A percentile compares a stretch with the other conserved stretches of the same genome.
Evolutionary conservation across 371 early-diverging fungal genomes (phyloP).

Genomic region (Mortierella sp.): DNA sequence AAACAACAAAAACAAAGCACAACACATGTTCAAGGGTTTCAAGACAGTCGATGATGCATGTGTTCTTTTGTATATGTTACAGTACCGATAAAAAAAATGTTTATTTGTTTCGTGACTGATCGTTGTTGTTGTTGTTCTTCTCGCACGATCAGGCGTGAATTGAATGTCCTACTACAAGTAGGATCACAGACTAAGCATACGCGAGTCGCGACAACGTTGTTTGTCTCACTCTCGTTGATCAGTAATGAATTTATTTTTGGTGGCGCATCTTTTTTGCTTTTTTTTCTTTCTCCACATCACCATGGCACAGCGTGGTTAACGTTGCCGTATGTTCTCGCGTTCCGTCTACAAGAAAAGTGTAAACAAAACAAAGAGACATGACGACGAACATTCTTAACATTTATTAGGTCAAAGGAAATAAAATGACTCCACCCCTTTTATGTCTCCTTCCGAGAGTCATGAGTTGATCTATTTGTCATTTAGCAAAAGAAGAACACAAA

Average conservation of each 20-base stretch:
- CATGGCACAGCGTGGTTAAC: neutral
- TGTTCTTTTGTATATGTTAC: no score
- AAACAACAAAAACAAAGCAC: neutral
- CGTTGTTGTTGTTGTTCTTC: neutral
- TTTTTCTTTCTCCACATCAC: slow-evolving; percentile 1
- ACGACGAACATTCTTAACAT: neutral
- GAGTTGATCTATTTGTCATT: neutral
- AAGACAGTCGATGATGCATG: neutral
- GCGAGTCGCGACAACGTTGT: no score
- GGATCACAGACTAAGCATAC: no score
- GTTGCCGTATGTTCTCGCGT: neutral
- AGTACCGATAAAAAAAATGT: no score
- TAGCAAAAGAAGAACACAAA: neutral
- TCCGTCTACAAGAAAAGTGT: neutral
- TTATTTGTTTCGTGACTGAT: neutral
- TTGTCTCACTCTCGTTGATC: neutral
- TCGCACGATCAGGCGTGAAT: neutral
- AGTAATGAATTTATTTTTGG: neutral
- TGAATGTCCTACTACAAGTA: neutral
- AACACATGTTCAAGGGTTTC: neutral
- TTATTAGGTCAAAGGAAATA: neutral
- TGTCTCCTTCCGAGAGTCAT: neutral
- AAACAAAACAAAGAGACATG: neutral
- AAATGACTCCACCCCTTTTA: neutral
- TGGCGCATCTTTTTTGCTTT: neutral